A percentile compares a stretch with the other conserved stretches of the same genome.
Conservation (phyloP, 768 basidiomycete genomes). For the Pleurotus tuoliensis region DNA sequence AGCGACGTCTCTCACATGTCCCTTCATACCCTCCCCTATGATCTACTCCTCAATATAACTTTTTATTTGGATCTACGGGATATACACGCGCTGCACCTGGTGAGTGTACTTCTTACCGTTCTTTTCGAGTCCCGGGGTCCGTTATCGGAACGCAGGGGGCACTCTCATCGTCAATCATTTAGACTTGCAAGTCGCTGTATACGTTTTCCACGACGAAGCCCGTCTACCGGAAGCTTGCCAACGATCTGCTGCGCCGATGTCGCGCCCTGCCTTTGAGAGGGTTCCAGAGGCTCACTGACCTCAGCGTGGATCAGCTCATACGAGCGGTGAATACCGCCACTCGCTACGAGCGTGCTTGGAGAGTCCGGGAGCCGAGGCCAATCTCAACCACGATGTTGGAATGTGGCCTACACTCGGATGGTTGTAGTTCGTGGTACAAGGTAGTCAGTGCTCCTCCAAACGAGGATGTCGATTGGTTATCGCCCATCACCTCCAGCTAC, state of each 20-base stretch:
- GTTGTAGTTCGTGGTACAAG: conserved; percentile 51
- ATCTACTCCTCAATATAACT: conserved; percentile 66
- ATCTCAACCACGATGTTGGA: conserved; percentile 26
- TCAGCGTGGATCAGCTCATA: conserved; percentile 58
- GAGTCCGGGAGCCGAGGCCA: conserved; percentile 52
- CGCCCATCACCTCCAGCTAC: conserved; percentile 72
- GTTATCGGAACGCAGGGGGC: background rate
- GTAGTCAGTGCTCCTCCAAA: conserved; percentile 61
- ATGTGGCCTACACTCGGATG: conserved; percentile 1
- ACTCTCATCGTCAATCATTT: background rate
- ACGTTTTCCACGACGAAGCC: conserved; percentile 62
- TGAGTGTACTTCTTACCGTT: conserved; percentile 29
- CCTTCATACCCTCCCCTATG: conserved; percentile 52
- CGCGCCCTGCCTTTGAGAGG: conserved; percentile 66
- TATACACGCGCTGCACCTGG: conserved; percentile 57
- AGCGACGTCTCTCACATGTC: conserved; percentile 2
- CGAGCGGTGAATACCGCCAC: conserved; percentile 60
- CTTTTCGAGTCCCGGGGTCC: background rate
- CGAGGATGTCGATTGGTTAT: conserved; percentile 74
- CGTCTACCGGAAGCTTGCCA: conserved; percentile 64
- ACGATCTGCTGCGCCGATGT: conserved; percentile 58
- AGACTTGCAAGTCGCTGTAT: conserved; percentile 63
- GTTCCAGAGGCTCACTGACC: conserved; percentile 65
- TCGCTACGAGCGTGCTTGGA: conserved; percentile 61
- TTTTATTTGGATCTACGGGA: conserved; percentile 58